Evolutionary conservation across 495 filamentous ascomycete species (phyloP).

Genomic region (Penicillium mononematosum): DNA sequence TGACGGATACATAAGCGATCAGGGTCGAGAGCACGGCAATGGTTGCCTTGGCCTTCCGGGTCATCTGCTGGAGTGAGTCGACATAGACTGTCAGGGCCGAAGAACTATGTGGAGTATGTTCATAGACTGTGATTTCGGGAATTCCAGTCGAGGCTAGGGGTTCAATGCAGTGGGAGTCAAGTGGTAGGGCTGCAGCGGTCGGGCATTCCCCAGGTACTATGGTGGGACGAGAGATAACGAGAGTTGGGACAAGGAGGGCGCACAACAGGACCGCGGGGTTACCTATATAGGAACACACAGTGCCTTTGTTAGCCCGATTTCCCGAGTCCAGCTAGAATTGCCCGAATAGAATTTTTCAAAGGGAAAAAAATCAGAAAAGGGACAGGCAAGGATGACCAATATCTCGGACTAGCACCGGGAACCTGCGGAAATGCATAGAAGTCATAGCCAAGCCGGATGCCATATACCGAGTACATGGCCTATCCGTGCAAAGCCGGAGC

Average conservation of each 20-base stretch:
- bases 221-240: slow-evolving; percentile 23
- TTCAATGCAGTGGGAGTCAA: slow-evolving; percentile 24
- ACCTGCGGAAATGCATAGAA: slow-evolving; percentile 28
- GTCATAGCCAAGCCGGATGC: slow-evolving; percentile 19
- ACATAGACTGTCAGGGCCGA: slow-evolving; percentile 23
- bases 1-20: slow-evolving; percentile 48
- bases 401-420: slow-evolving; percentile 29
- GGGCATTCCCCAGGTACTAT: slow-evolving; percentile 22
- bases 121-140: slow-evolving; percentile 19
- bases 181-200: slow-evolving; percentile 10
- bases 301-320: slow-evolving; percentile 18
- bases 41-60: slow-evolving; percentile 38
- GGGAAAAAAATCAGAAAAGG: slow-evolving; percentile 1
- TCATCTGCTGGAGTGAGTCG: slow-evolving; percentile 41
- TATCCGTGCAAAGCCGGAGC: slow-evolving; percentile 14
- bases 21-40: slow-evolving; percentile 43
- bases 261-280: slow-evolving; percentile 17
- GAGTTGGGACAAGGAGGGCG: slow-evolving; percentile 13
- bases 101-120: slow-evolving; percentile 6
- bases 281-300: slow-evolving; percentile 21
- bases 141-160: slow-evolving; percentile 15
- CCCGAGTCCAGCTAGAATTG: slow-evolving; percentile 26
- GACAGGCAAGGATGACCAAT: slow-evolving; percentile 2
- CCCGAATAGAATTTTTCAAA: slow-evolving; percentile 16
- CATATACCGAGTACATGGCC: slow-evolving; percentile 12